Evolutionary conservation across 129 eudicot species (phyloP).

Genomic region (Lonicera japonica): DNA sequence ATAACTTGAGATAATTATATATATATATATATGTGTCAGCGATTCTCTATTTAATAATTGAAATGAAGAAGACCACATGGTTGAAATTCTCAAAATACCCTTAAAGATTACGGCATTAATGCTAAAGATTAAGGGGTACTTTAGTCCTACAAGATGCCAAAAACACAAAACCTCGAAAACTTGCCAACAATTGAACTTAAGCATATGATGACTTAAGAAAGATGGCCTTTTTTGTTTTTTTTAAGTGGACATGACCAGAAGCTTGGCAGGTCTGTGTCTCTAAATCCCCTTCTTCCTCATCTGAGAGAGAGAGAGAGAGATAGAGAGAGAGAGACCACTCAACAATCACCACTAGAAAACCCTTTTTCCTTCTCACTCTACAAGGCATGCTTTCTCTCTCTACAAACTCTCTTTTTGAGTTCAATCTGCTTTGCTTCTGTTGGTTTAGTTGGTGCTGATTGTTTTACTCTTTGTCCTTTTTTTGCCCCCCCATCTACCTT

Average conservation of each 20-base stretch:
- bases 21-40: conserved; percentile 20
- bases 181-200: neutral
- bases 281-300: conserved; percentile 10
- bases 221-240: conserved; percentile 13
- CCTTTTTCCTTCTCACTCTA: conserved; percentile 11
- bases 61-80: conserved; percentile 1
- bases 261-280: conserved; percentile 31
- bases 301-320: conserved; percentile 12
- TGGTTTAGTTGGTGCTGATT: conserved; percentile 8
- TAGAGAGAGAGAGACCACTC: neutral
- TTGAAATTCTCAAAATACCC: neutral
- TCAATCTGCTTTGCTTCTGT: conserved; percentile 12
- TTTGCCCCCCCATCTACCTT: conserved; percentile 14
- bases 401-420: conserved; percentile 10
- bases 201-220: conserved; percentile 25
- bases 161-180: neutral
- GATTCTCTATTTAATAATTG: conserved; percentile 27
- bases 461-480: neutral
- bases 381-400: conserved; percentile 19
- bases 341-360: neutral
- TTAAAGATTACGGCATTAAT: neutral
- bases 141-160: conserved; percentile 3
- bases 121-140: neutral
- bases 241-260: conserved; percentile 21
- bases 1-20: conserved; percentile 22